Conservation (phyloP, 2,329 filamentous ascomycete species). For the Ophiostoma perfectum region DNA sequence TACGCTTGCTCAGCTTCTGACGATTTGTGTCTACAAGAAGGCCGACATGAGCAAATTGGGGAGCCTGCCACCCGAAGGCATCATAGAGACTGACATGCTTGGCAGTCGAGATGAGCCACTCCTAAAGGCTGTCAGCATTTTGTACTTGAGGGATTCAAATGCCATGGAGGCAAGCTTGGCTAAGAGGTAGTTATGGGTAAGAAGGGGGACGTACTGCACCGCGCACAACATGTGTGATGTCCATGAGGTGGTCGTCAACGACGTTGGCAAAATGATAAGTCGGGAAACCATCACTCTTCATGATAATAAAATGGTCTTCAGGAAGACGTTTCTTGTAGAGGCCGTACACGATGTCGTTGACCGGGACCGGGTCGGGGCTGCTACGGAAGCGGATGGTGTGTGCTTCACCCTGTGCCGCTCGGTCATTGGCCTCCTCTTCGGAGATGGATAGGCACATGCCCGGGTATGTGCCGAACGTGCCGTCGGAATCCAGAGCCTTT, state of each 20-base stretch:
- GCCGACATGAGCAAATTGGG: slow-evolving; percentile 74
- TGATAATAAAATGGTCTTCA: slow-evolving; percentile 77
- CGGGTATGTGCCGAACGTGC: slow-evolving; percentile 41
- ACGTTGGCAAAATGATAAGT: slow-evolving; percentile 98
- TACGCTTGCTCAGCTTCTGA: slow-evolving; percentile 82
- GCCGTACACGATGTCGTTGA: slow-evolving; percentile 77
- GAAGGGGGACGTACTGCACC: slow-evolving; percentile 55
- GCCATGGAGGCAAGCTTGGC: neutral
- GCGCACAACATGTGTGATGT: slow-evolving; percentile 90
- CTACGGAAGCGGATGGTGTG: slow-evolving; percentile 74
- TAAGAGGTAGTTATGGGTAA: neutral
- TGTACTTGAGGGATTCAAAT: neutral
- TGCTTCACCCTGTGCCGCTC: slow-evolving; percentile 61
- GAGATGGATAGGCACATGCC: slow-evolving; percentile 67
- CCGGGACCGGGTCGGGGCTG: slow-evolving; percentile 56
- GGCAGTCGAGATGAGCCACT: slow-evolving; percentile 95
- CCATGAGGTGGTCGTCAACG: slow-evolving; percentile 91
- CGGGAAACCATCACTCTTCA: slow-evolving; percentile 87
- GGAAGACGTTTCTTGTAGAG: slow-evolving; percentile 50
- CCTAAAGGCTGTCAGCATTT: slow-evolving; percentile 40
- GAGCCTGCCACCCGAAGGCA: slow-evolving; percentile 68
- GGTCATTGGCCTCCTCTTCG: slow-evolving; percentile 61
- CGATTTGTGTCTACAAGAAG: slow-evolving; percentile 63
- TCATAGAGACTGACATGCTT: slow-evolving; percentile 66
- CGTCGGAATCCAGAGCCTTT: slow-evolving; percentile 53